Percentiles rank a stretch among this genome's conserved stretches.
These are phyloP conservation scores for Nepenthes gracilis DNA, from an alignment of 148 eudicot species.

Conservation along the genomic window DNA sequence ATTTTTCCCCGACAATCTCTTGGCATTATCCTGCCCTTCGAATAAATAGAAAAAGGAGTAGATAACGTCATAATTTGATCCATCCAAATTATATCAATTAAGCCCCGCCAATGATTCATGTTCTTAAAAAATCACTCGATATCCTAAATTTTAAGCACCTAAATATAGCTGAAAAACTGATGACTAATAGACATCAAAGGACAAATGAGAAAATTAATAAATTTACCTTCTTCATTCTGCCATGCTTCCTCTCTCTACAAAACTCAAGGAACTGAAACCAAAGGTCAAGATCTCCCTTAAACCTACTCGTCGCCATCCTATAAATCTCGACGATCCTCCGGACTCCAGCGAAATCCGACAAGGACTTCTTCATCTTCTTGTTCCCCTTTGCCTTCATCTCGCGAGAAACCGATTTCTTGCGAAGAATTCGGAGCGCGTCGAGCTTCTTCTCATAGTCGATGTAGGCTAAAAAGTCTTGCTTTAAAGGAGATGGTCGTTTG, in stretches of 20 bases:
- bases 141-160: too few species aligned
- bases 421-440: slow-evolving; percentile 43
- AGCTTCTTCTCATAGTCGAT: slow-evolving; percentile 63
- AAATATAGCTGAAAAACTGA: too few species aligned
- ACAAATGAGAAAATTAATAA: neutral
- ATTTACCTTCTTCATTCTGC: slow-evolving; percentile 76
- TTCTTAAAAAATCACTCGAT: too few species aligned
- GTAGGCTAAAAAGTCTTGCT: slow-evolving; percentile 53
- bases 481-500: slow-evolving; percentile 64
- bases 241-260: slow-evolving; percentile 47
- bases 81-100: too few species aligned
- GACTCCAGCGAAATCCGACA: slow-evolving; percentile 52
- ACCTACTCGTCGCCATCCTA: slow-evolving; percentile 51
- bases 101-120: too few species aligned
- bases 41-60: too few species aligned
- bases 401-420: slow-evolving; percentile 25
- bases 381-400: slow-evolving; percentile 19
- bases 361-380: slow-evolving; percentile 32
- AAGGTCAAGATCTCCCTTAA: slow-evolving; percentile 72
- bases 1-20: too few species aligned
- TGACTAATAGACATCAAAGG: too few species aligned
- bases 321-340: slow-evolving; percentile 52
- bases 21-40: too few species aligned
- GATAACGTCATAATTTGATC: too few species aligned
- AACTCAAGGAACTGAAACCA: slow-evolving; percentile 91